A percentile compares a stretch with the other conserved stretches of the same genome.
phyloP scores from a whole-genome alignment of 169 alveolate species.

The Plasmodium inui region DNA sequence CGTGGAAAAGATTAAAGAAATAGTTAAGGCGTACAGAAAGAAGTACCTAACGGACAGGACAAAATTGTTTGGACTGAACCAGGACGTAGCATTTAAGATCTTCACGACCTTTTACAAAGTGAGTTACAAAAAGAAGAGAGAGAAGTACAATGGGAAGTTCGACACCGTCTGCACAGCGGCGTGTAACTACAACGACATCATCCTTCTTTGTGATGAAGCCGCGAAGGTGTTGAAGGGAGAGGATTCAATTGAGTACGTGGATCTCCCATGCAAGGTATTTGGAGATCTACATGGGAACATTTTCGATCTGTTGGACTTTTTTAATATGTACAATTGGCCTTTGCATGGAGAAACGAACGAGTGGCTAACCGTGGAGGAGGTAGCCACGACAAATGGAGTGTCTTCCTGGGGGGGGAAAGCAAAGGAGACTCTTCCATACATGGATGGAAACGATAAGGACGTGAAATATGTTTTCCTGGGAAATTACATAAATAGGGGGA shows the following conservation, averaged over 20 bases:
- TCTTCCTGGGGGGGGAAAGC: not conserved
- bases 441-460: not conserved
- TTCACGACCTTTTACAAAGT: conserved; percentile 73
- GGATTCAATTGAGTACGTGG: conserved; percentile 62
- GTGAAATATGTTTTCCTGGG: conserved; percentile 91
- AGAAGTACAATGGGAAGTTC: conserved; percentile 7
- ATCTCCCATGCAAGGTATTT: conserved; percentile 77
- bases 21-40: conserved; percentile 28
- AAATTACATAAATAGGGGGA: conserved; percentile 95
- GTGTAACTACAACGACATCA: conserved; percentile 81
- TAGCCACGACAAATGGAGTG: not conserved
- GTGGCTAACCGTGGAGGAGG: not conserved
- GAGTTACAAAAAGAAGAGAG: conserved; percentile 47
- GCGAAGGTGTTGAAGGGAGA: conserved; percentile 77
- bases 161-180: conserved; percentile 18
- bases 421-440: not conserved
- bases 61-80: conserved; percentile 63
- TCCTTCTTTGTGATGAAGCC: conserved; percentile 80
- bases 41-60: conserved; percentile 12
- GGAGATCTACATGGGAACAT: conserved; percentile 81
- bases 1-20: not conserved
- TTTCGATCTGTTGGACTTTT: conserved; percentile 75
- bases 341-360: conserved; percentile 43
- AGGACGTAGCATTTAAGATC: conserved; percentile 76
- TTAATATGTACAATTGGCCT: conserved; percentile 85